Conservation (phyloP, 768 basidiomycete species). For the Suillus tomentosus region DNA sequence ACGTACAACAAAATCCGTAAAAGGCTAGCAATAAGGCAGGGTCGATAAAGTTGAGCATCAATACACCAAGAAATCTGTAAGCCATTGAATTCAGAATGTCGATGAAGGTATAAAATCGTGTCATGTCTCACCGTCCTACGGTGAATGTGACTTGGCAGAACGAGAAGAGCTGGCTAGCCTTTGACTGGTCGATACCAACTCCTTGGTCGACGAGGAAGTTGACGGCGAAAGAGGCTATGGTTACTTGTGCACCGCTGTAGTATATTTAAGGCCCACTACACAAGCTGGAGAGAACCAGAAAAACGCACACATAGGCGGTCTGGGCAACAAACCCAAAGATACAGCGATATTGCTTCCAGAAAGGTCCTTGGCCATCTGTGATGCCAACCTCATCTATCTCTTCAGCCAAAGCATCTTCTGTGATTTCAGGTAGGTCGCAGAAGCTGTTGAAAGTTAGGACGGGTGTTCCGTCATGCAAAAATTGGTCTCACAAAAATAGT, state of each 20-base stretch:
- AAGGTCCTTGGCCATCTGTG: conserved; percentile 49
- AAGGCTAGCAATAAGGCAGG: conserved; percentile 61
- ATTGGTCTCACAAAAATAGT: conserved; percentile 56
- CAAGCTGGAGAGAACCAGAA: not conserved
- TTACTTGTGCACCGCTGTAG: conserved; percentile 63
- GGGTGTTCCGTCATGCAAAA: not conserved
- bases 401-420: conserved; percentile 60
- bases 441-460: conserved; percentile 44
- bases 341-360: conserved; percentile 70
- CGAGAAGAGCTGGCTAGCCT: conserved; percentile 67
- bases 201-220: conserved; percentile 71
- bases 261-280: conserved; percentile 7
- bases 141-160: conserved; percentile 74
- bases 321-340: conserved; percentile 76
- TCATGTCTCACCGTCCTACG: conserved; percentile 48
- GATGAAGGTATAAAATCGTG: not conserved
- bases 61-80: conserved; percentile 60
- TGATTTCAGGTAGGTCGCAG: conserved; percentile 68
- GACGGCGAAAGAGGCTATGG: conserved; percentile 65
- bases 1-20: conserved; percentile 52
- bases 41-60: conserved; percentile 62
- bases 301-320: conserved; percentile 59
- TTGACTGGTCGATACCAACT: conserved; percentile 49
- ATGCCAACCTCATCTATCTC: conserved; percentile 47
- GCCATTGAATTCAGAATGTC: conserved; percentile 14